These are phyloP conservation scores for Neopestalotiopsis rosae DNA, from an alignment of 2,329 filamentous ascomycete genomes.

Conservation along the genomic window DNA sequence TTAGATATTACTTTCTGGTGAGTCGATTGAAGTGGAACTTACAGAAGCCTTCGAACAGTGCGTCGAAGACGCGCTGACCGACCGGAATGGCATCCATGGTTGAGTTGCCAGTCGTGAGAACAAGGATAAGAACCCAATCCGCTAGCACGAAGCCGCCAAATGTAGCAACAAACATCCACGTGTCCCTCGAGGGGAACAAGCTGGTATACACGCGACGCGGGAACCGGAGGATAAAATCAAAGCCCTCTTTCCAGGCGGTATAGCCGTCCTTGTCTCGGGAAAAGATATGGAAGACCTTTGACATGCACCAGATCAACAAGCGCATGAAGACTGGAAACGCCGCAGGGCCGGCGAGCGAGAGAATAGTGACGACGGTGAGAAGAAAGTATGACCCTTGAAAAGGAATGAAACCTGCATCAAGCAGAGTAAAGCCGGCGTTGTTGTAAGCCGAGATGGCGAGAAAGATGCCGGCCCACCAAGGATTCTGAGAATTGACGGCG, in stretches of 20 bases:
- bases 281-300: conserved; percentile 41
- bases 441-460: conserved; percentile 73
- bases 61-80: conserved; percentile 63
- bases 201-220: conserved; percentile 66
- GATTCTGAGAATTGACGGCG: conserved; percentile 61
- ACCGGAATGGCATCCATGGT: conserved; percentile 56
- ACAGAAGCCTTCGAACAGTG: conserved; percentile 61
- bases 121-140: conserved; percentile 70
- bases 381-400: conserved; percentile 60
- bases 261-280: conserved; percentile 38
- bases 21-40: neutral
- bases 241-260: conserved; percentile 51
- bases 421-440: conserved; percentile 72
- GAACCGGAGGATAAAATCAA: conserved; percentile 60
- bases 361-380: conserved; percentile 56
- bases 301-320: conserved; percentile 60
- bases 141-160: conserved; percentile 64
- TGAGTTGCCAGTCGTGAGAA: conserved; percentile 68
- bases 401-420: conserved; percentile 70
- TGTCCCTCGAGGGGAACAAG: conserved; percentile 67
- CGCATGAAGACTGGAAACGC: conserved; percentile 69
- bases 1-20: neutral
- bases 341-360: conserved; percentile 70
- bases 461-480: conserved; percentile 74
- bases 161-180: conserved; percentile 70